Conservation (phyloP, 1,139 yeast genomes). For the Arxiozyma slooffiae region DNA sequence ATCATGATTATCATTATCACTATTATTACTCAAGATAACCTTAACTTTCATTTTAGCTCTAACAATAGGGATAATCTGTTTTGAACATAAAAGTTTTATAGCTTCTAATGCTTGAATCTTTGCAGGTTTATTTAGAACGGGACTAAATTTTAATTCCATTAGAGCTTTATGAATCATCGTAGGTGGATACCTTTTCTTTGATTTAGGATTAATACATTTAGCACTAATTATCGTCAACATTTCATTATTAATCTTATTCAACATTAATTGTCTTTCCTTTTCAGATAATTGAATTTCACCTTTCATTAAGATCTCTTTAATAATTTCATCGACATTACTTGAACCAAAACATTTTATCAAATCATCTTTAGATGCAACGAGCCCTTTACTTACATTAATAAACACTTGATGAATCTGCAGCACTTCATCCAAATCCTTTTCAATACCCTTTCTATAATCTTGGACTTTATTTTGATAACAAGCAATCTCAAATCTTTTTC, state of each 20-base stretch:
- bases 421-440: conserved; percentile 91
- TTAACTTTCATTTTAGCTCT: conserved; percentile 89
- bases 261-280: conserved; percentile 75
- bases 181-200: conserved; percentile 87
- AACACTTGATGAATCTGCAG: conserved; percentile 93
- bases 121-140: conserved; percentile 68
- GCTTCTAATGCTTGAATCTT: conserved; percentile 90
- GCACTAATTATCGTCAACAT: conserved; percentile 76
- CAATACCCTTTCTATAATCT: conserved; percentile 81
- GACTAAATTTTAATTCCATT: conserved; percentile 68
- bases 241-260: conserved; percentile 71
- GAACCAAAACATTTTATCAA: conserved; percentile 64
- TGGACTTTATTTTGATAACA: conserved; percentile 96
- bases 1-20: conserved; percentile 37
- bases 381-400: conserved; percentile 87
- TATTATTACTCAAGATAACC: conserved; percentile 36
- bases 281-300: conserved; percentile 94
- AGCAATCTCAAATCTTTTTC: conserved; percentile 86
- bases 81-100: conserved; percentile 61
- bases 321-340: conserved; percentile 62
- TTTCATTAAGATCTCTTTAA: conserved; percentile 68
- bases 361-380: conserved; percentile 84
- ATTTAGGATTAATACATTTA: conserved; percentile 82
- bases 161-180: conserved; percentile 87
- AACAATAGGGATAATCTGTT: conserved; percentile 83